A percentile compares a stretch with the other conserved stretches of the same genome.
Conservation (phyloP, 768 basidiomycete species). For the Trametes punicea region DNA sequence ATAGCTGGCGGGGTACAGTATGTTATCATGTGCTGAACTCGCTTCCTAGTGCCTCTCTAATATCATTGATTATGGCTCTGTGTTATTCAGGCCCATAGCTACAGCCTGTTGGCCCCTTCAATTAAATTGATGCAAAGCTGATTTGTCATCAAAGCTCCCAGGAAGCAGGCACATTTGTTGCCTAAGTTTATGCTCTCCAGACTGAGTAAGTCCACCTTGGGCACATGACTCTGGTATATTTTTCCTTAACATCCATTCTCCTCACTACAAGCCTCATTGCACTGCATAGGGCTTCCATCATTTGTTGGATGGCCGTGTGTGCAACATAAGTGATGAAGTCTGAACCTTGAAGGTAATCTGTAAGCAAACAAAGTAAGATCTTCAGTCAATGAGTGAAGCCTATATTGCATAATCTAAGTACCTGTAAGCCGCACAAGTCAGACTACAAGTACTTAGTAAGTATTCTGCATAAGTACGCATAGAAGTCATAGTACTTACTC, state of each 20-base stretch:
- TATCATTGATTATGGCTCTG: background rate
- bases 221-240: background rate
- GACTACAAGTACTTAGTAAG: no score
- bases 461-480: no score
- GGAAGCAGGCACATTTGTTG: background rate
- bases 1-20: background rate
- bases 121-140: background rate
- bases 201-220: background rate
- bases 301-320: background rate
- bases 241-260: background rate
- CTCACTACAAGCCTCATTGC: background rate
- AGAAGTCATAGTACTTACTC: no score
- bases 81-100: background rate
- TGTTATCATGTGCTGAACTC: background rate
- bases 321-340: background rate
- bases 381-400: no score
- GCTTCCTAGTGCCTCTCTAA: background rate
- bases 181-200: background rate
- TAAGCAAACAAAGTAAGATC: no score
- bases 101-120: background rate
- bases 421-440: no score
- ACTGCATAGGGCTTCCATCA: background rate
- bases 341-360: no score
- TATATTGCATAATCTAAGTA: no score
- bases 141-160: background rate